These are phyloP conservation scores for Pleurotus cornucopiae DNA, from an alignment of 768 basidiomycete species.

Conservation along the genomic window DNA sequence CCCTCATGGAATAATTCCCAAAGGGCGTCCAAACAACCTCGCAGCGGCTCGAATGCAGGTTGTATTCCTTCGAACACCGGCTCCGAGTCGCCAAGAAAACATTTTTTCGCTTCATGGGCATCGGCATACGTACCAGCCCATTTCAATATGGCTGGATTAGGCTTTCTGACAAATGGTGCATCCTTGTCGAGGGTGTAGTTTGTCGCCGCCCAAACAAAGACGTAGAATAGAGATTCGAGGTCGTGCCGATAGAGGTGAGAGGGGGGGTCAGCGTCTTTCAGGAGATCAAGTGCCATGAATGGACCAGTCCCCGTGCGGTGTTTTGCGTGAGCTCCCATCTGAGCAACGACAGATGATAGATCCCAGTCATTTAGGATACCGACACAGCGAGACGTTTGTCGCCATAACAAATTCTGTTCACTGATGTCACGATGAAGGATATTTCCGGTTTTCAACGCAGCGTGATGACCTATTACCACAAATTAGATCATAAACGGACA, in stretches of 20 bases:
- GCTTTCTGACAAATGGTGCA: no score
- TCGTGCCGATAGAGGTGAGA: constrained; percentile 21
- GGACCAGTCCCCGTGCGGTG: constrained; percentile 22
- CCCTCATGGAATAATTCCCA: no score
- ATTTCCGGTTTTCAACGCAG: constrained; percentile 13
- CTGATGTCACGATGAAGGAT: constrained; percentile 28
- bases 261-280: constrained; percentile 9
- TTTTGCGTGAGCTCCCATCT: background rate
- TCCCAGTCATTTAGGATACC: constrained; percentile 26
- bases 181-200: constrained; percentile 13
- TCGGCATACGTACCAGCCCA: no score
- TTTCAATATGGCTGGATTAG: no score
- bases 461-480: constrained; percentile 18
- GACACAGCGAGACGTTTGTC: constrained; percentile 4
- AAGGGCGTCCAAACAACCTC: no score
- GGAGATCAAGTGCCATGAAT: constrained; percentile 25
- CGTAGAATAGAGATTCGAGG: constrained; percentile 22
- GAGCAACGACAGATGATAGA: constrained; percentile 12
- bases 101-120: no score
- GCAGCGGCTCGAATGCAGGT: no score
- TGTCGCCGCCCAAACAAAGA: constrained; percentile 18
- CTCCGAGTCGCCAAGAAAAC: no score
- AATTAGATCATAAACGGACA: background rate
- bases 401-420: constrained; percentile 23
- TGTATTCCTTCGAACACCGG: no score